These are phyloP conservation scores for Umbilicus rupestris DNA, from an alignment of 164 flowering plant genomes.

Conservation along the genomic window DNA sequence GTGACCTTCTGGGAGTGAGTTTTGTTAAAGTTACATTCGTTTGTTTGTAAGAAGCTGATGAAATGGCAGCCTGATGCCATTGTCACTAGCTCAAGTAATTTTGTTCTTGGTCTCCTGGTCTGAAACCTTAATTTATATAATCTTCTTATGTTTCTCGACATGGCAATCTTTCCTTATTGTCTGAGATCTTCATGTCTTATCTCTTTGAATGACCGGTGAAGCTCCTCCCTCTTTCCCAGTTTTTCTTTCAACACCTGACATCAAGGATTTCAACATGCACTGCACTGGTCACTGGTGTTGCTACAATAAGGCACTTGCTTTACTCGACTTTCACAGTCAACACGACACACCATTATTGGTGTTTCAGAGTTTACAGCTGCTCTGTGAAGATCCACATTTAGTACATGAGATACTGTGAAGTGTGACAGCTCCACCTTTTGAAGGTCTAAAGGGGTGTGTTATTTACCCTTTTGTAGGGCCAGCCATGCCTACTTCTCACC, in stretches of 20 bases:
- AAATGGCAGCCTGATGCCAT: neutral
- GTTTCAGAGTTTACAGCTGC: neutral
- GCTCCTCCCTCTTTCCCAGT: neutral
- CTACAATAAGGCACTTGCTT: too few species aligned
- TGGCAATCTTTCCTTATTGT: neutral
- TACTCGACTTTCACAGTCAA: constrained; percentile 1
- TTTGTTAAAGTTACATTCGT: neutral
- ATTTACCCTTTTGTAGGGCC: neutral
- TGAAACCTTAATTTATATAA: neutral
- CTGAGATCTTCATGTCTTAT: neutral
- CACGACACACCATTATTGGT: neutral
- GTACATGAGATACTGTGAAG: too few species aligned
- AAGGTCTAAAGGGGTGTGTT: neutral
- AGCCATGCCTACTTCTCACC: too few species aligned
- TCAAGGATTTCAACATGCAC: too few species aligned
- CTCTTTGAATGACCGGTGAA: neutral
- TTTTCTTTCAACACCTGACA: neutral
- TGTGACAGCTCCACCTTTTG: neutral
- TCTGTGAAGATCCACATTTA: neutral
- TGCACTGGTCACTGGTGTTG: too few species aligned
- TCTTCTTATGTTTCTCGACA: neutral
- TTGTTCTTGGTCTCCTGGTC: neutral
- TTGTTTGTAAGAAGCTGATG: neutral
- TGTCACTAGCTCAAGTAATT: neutral
- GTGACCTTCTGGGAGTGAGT: neutral